Conservation (phyloP, 225 moss, liverwort and hornwort species). For the Sphagnum tenellum region DNA sequence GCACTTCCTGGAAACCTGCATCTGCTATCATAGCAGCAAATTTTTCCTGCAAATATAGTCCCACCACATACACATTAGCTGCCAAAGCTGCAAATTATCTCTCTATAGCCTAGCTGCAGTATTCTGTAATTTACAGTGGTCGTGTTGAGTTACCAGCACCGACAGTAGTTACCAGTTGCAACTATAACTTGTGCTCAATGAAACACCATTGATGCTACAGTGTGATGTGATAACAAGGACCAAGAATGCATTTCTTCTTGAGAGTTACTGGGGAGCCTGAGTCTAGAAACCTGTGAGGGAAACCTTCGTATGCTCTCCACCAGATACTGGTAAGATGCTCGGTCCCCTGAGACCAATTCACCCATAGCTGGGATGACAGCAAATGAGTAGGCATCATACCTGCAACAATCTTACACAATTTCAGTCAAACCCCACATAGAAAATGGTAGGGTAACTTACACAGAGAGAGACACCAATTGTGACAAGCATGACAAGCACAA, state of each 20-base stretch:
- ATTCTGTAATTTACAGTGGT: too few relatives aligned
- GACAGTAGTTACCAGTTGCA: too few relatives aligned
- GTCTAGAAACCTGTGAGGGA: conserved; percentile 55
- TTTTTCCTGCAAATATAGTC: conserved; percentile 40
- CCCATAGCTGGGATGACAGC: conserved; percentile 77
- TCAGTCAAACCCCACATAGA: too few relatives aligned
- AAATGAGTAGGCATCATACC: conserved; percentile 86
- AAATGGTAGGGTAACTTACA: too few relatives aligned
- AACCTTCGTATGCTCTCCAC: conserved; percentile 94
- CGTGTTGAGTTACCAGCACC: too few relatives aligned
- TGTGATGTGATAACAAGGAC: too few relatives aligned
- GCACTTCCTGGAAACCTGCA: conserved; percentile 81
- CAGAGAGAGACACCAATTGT: not conserved
- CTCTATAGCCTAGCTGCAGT: too few relatives aligned
- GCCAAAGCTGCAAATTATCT: not conserved
- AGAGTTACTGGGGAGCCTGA: too few relatives aligned
- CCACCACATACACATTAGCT: conserved; percentile 2
- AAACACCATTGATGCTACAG: too few relatives aligned
- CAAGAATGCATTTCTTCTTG: too few relatives aligned
- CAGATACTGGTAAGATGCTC: conserved; percentile 88
- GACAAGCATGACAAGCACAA: conserved; percentile 4
- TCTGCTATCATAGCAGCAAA: conserved; percentile 80
- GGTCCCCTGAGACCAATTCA: conserved; percentile 70
- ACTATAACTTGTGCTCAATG: too few relatives aligned
- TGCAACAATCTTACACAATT: conserved; percentile 9